Base-by-base conservation (phyloP, 139 green algal genomes). In the Chlorella ohadii region DNA sequence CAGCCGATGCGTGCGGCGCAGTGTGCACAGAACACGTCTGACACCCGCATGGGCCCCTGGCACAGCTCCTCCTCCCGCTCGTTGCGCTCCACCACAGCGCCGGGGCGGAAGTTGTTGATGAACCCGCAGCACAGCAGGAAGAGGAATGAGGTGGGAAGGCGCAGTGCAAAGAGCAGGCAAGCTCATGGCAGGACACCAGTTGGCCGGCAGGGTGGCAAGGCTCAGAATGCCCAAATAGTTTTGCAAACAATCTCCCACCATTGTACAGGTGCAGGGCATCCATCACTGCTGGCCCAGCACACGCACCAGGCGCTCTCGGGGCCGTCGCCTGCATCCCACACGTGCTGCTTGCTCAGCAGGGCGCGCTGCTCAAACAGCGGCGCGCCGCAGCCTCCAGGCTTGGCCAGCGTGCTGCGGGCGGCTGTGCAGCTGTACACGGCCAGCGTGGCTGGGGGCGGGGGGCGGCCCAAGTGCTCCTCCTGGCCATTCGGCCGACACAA, bases 1-100 rank as follows among this genome's bases (percentile, higher is more conserved):
- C 77, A 82, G 59, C 78, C 78, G 41, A 83, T 83, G 63, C 78
- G 64, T 12, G 63, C 78, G 41, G 23, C 63, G n/a, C 78, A 83
- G 78, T 13, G 39, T 41, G 28, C 25, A 41, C 78, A 83, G 64
- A 56, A 51, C n/a, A 74, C 63, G 41, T 83, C 78, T 0, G 78
- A 66, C 20, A 83, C 78, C 7, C 39, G 63, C 78, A 83, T 83
- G 22, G 34, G 38, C 36, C 78, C 78, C 73, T 83, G 78, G 64
- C 78, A 76, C 78, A 83, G 78, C 78, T 20, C n/a, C 64, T 83
- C 63, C 63, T 55, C 17, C 13, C 63, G 64, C 41, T 83, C 78
- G 11, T 83, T 47, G 17, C 78, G 63, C 78, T 22, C 41, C 19
- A 61, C 63, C 64, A 75, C 64, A 5, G 78, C 64, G 7, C 78